Evolutionary conservation across 1,284 basidiomycete species (phyloP).

Genomic region (Pascua sp.): DNA sequence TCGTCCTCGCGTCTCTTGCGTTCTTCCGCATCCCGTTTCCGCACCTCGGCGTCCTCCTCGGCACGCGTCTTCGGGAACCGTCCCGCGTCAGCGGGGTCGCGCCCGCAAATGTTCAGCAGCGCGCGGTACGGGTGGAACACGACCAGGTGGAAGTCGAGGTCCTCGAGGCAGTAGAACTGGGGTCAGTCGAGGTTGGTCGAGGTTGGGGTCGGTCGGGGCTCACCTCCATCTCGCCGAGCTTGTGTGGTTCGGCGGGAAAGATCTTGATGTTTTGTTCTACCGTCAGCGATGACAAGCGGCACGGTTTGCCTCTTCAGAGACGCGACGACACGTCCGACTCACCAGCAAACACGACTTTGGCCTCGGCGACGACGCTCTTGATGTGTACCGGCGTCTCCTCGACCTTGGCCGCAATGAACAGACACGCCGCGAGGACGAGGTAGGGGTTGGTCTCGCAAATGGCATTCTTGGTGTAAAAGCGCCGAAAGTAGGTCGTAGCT

Average conservation of each 20-base stretch:
- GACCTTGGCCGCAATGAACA: conserved; percentile 93
- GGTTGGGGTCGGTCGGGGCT: background rate
- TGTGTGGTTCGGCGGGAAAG: conserved; percentile 81
- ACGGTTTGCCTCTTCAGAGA: no score
- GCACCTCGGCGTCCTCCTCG: conserved; percentile 43
- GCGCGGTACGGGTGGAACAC: conserved; percentile 93
- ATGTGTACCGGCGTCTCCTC: conserved; percentile 95
- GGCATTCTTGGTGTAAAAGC: conserved; percentile 91
- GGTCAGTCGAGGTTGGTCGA: background rate
- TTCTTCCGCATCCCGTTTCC: conserved; percentile 26
- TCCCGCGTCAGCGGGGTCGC: conserved; percentile 48
- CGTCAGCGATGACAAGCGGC: conserved; percentile 4
- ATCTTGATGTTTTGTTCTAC: conserved; percentile 65
- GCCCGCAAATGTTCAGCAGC: conserved; percentile 68
- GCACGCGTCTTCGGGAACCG: conserved; percentile 32
- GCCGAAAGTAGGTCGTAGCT: conserved; percentile 85
- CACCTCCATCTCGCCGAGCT: conserved; percentile 89
- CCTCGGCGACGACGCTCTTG: conserved; percentile 84
- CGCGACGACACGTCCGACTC: conserved; percentile 35
- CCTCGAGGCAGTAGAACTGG: conserved; percentile 86
- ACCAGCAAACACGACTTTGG: conserved; percentile 73
- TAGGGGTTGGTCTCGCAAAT: conserved; percentile 94
- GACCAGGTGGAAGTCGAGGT: conserved; percentile 90
- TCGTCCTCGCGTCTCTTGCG: conserved; percentile 34
- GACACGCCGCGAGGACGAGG: conserved; percentile 85